Evolutionary conservation across 805 yeast genomes (phyloP), one percentile per base, ranked within the genome.

Genomic region (Candida piceae): DNA sequence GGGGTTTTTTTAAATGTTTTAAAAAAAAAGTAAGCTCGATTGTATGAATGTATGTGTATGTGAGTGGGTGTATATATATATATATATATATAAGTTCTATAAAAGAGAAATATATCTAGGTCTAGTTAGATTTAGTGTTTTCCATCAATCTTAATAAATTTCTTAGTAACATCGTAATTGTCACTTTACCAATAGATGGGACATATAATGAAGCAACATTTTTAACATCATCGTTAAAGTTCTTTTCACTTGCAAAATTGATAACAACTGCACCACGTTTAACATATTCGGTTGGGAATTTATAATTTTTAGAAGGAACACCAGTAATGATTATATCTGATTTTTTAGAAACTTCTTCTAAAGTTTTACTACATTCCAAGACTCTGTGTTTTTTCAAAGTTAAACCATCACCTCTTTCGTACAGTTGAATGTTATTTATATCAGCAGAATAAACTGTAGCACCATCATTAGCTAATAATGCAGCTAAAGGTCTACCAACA

Each of bases 291-390:
- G 85, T 73, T 17, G 96, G 96, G 62, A 90, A 88, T 63, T 87
- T 88, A 67, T 90, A 93, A 28, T 56, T 50, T 21, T 81, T 76
- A 2, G 84, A 72, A 4, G 98, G 98, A 7, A 93, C 98, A 36
- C 98, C 98, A 2, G 98, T 93, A 47, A 93, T 84, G 36, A 93
- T 77, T 15, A 93, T 96, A 58, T 93, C 98, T 10, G 96, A 86
- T 31, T 66, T 70, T 22, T 73, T 69, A 2, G 90, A 82, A 19
- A 83, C 75, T 38, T 78, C 74, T 48, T 82, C 78, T 22, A 89
- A 59, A 1, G 80, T 64, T 33, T 68, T 66, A 3, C 63, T 61
- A 33, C 57, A 49, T 40, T 79, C 84, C 35, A 74, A 73, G 11
- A 88, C 96, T 45, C 80, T 82, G 60, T 93, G 98, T 55, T 89